phyloP scores from a whole-genome alignment of 2,329 filamentous ascomycete species.

The Aspergillus proliferans region DNA sequence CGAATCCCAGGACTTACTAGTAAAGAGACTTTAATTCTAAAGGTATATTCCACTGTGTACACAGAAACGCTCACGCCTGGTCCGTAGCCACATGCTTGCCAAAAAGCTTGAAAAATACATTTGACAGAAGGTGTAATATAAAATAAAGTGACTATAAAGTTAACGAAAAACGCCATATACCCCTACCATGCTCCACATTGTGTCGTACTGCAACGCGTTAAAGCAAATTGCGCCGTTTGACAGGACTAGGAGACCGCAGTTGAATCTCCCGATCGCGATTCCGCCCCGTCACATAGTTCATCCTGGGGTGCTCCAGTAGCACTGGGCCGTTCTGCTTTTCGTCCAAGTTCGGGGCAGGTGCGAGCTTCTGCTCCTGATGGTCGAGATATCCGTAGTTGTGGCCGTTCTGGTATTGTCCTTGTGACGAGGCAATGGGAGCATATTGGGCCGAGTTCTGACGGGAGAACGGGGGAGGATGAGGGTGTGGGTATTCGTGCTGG shows the following conservation, averaged over 20 bases:
- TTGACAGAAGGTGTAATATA: too few relatives aligned
- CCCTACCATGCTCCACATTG: neutral
- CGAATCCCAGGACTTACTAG: too few relatives aligned
- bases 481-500: slow-evolving; percentile 21
- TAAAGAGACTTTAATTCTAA: too few relatives aligned
- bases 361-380: slow-evolving; percentile 13
- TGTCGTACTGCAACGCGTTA: too few relatives aligned
- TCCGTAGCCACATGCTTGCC: too few relatives aligned
- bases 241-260: slow-evolving; percentile 33
- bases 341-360: slow-evolving; percentile 12
- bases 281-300: slow-evolving; percentile 26
- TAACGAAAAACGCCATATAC: neutral
- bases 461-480: slow-evolving; percentile 15
- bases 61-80: too few relatives aligned
- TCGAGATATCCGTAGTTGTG: slow-evolving; percentile 21
- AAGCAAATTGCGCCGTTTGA: slow-evolving; percentile 18
- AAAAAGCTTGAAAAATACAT: too few relatives aligned
- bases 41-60: too few relatives aligned
- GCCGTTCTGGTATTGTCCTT: slow-evolving; percentile 21
- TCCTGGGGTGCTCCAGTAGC: slow-evolving; percentile 25
- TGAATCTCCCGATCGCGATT: slow-evolving; percentile 26
- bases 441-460: slow-evolving; percentile 18
- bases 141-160: neutral
- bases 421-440: slow-evolving; percentile 16
- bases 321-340: slow-evolving; percentile 22